Evolutionary conservation across 2,329 filamentous ascomycete genomes (phyloP), one percentile per base, ranked within the genome.

Genomic region (Monosporascus sp.): DNA sequence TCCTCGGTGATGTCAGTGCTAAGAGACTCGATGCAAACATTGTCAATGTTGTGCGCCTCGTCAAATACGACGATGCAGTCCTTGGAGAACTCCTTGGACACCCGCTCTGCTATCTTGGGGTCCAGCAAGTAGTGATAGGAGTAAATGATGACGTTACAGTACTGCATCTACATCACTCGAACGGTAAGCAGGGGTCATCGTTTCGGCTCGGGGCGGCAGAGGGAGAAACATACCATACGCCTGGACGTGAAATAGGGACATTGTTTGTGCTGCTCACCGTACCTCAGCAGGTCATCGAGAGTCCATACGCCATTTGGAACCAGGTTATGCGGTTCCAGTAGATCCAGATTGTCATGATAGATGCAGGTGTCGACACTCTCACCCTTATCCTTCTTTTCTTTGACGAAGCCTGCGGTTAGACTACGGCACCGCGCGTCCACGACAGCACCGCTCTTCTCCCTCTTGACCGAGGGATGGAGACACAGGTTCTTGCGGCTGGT

Each of bases 41-140:
- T 99, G 79, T 99, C 94, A 63, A 99, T 99, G 67, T 99, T 99
- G 75, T 99, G 94, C 16, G 94, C 94, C 71, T 99, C 94, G 66
- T 99, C 94, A 60, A 99, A 99, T 3, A 99, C 94, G 20, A 99
- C 90, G 50, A 99, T 99, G 69, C 92, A 97, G 70, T 99, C 95
- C 64, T 97, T 97, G 0, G 94, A 97, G 11, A 99, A 83, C 66
- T 99, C 94, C 70, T 88, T 91, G 0, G 94, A 97, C 2, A 97
- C 92, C 54, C 93, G 76, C 68, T 99, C 94, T 14, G 94, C 94
- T 64, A 99, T 99, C 70, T 99, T 99, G 3, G 94, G 94, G 65
- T 99, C 95, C 17, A 99, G 83, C 3, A 99, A 83, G 67, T 99
- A 99, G 71, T 99, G 94, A 68, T 99, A 99, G 0, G 94, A 99